Base-by-base conservation (phyloP, 371 early-diverging fungal genomes). In the Mucor piriformis region DNA sequence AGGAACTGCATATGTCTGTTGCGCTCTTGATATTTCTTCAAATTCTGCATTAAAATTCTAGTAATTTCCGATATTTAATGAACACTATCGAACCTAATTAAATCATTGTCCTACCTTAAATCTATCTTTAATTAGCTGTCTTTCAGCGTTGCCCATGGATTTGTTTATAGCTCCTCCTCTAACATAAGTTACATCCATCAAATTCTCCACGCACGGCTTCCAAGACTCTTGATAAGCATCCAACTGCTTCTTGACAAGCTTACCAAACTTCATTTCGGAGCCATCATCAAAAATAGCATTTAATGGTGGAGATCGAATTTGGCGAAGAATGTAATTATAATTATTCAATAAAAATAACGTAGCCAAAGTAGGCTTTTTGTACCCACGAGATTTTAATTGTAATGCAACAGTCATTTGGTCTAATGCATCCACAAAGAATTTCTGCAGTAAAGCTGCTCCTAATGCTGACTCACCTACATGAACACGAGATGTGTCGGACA, bases 261-360 rank as follows among this genome's bases (percentile, higher is more conserved):
- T 85, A 47, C 90, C 88, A 68, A 86, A 86, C 50, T 83, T 78
- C 18, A 67, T 65, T 35, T 84, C 83, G 0, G 84, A 70, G 1
- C 67, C 77, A 34, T 63, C 84, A 24, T 81, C 86, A 65, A 86
- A 75, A 10, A 82, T 81, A 16, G 79, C 67, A 50, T 83, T 69
- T 15, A 83, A 63, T 0, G 86, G 83, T n/a, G 81, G 81, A 0
- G 82, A 77, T n/a, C 84, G 74, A 32, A 88, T 78, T 11, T 81
- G 78, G 29, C 91, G 86, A n/a, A 83, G 66, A 20, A 91, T 82
- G 62, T 90, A 89, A 54, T 91, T 83, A 61, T 82, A 90, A 67
- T 95, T 95, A 74, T 95, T 95, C 40, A 93, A 75, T 48, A 91
- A 67, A 63, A 95, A 95, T 20, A 95, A 61, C 5, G 80, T 77